A percentile compares a stretch with the other conserved stretches of the same genome.
These are phyloP conservation scores for Chlorencoelia australis DNA, from an alignment of 2,329 filamentous ascomycete species.

Conservation along the genomic window DNA sequence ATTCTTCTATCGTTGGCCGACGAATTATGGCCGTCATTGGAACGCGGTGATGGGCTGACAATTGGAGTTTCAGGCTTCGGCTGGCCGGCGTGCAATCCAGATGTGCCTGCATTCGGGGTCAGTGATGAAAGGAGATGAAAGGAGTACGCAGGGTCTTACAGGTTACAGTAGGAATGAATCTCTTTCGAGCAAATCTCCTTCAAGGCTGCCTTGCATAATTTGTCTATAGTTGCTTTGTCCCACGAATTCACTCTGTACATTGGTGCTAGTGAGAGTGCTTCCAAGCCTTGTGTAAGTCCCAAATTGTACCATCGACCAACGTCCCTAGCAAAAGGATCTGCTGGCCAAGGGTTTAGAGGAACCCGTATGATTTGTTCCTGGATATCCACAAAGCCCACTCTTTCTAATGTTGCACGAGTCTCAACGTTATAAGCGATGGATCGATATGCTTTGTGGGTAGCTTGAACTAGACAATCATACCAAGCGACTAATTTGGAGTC, in stretches of 20 bases:
- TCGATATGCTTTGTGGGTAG: slow-evolving; percentile 54
- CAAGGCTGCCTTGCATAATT: slow-evolving; percentile 52
- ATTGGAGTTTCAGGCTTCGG: slow-evolving; percentile 6
- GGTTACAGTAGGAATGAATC: slow-evolving; percentile 62
- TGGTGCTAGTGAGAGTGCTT: slow-evolving; percentile 63
- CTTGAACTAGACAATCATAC: slow-evolving; percentile 57
- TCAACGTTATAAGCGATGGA: slow-evolving; percentile 55
- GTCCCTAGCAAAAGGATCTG: slow-evolving; percentile 52
- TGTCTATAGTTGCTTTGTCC: slow-evolving; percentile 50
- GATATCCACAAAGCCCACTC: slow-evolving; percentile 72
- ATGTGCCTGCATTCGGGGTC: slow-evolving; percentile 19
- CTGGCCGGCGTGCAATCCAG: slow-evolving; percentile 23
- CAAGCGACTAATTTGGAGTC: slow-evolving; percentile 54
- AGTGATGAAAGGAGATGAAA: not conserved
- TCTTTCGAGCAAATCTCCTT: slow-evolving; percentile 59
- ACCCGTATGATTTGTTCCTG: slow-evolving; percentile 57
- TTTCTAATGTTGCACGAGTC: slow-evolving; percentile 51
- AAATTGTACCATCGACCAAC: slow-evolving; percentile 79
- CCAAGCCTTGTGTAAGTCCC: slow-evolving; percentile 61
- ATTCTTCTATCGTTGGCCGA: not conserved
- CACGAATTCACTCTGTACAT: slow-evolving; percentile 56
- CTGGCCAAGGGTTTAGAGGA: slow-evolving; percentile 65
- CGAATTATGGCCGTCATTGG: not conserved
- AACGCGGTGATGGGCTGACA: not conserved
- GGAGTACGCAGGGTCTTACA: slow-evolving; percentile 48